A percentile compares a stretch with the other conserved stretches of the same genome.
Conservation (phyloP, 2,329 filamentous ascomycete species). For the Cyphellophora attinorum region DNA sequence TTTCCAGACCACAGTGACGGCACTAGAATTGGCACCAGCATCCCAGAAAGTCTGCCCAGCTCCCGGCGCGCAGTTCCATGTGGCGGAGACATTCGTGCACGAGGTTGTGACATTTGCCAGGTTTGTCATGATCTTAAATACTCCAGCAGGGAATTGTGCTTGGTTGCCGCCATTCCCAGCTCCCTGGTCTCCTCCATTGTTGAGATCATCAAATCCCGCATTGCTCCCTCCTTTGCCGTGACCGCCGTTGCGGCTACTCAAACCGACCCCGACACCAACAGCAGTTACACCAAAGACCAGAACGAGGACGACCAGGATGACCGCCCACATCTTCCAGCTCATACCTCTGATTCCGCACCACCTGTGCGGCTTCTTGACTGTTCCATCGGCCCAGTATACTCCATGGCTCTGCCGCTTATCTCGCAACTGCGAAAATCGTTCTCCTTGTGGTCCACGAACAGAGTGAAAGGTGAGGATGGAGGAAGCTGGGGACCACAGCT, state of each 20-base stretch:
- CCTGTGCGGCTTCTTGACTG: not conserved
- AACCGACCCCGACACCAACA: not conserved
- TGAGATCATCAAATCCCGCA: not conserved
- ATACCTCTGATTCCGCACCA: not conserved
- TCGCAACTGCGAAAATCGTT: not conserved
- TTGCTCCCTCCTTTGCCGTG: not conserved
- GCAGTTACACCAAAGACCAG: not conserved
- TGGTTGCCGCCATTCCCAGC: not conserved
- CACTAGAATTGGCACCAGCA: not conserved
- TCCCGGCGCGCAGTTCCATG: conserved; percentile 1
- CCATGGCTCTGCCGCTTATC: not conserved
- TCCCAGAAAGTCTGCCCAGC: not conserved
- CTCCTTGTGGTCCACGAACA: not conserved
- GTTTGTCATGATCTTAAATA: conserved; percentile 1
- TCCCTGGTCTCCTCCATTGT: not conserved
- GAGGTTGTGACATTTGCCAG: not conserved
- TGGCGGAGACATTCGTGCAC: not conserved
- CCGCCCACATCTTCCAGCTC: not conserved
- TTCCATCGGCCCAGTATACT: not conserved
- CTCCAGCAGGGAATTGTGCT: not conserved
- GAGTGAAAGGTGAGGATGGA: not conserved
- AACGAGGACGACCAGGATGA: not conserved
- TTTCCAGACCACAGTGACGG: not conserved
- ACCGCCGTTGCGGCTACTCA: not conserved
- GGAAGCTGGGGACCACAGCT: not conserved